These are phyloP conservation scores for Chiua sp. DNA, from an alignment of 1,284 basidiomycete genomes.

Conservation along the genomic window DNA sequence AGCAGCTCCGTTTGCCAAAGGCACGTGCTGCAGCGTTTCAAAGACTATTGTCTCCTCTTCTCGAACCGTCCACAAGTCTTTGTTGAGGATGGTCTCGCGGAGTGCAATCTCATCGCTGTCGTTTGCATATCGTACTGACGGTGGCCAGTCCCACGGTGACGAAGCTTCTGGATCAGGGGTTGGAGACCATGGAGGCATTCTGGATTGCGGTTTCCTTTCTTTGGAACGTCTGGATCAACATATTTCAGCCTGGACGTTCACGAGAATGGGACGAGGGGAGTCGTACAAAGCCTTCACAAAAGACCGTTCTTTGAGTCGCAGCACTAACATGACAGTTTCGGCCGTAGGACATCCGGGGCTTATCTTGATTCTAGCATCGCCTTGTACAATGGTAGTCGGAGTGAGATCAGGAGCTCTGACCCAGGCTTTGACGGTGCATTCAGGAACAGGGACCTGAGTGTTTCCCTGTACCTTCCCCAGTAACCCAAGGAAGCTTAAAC, in stretches of 20 bases:
- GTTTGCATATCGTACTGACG: not conserved
- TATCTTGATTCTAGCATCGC: no score
- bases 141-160: not conserved
- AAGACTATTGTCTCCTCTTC: conserved; percentile 23
- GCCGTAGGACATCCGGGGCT: no score
- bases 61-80: conserved; percentile 8
- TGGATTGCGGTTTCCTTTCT: no score
- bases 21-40: conserved; percentile 10
- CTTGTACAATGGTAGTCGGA: no score
- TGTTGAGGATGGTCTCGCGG: not conserved
- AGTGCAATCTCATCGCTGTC: not conserved
- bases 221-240: conserved; percentile 1
- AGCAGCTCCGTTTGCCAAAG: not conserved
- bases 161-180: not conserved
- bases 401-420: no score
- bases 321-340: no score
- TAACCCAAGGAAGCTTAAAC: conserved; percentile 10
- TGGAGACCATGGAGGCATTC: not conserved
- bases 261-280: not conserved
- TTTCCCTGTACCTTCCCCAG: conserved; percentile 1
- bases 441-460: no score
- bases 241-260: no score
- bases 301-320: conserved; percentile 20
- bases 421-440: no score
- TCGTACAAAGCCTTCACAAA: conserved; percentile 10